phyloP scores from a whole-genome alignment of 768 basidiomycete genomes.

The Boletus huronensis region DNA sequence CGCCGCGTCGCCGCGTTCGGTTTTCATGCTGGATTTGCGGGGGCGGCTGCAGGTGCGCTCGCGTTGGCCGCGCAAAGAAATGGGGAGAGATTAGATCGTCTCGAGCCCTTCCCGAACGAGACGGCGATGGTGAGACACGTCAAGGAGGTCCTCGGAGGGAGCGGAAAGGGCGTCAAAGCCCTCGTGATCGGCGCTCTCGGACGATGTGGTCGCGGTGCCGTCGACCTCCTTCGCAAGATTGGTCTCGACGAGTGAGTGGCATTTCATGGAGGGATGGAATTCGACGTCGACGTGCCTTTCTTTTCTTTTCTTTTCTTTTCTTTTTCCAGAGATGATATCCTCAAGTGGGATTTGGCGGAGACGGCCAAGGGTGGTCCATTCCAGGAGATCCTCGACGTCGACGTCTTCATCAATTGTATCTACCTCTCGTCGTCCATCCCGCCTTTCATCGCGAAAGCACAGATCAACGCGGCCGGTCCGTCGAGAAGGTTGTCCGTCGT shows the following conservation, averaged over 20 bases:
- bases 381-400: conserved; percentile 90
- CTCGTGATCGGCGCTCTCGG: conserved; percentile 96
- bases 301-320: too few species aligned
- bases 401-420: conserved; percentile 99
- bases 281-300: background rate
- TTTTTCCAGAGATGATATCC: conserved; percentile 71
- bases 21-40: conserved; percentile 98
- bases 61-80: conserved; percentile 67
- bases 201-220: conserved; percentile 90
- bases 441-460: conserved; percentile 70
- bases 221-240: conserved; percentile 92
- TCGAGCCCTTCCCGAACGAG: conserved; percentile 86
- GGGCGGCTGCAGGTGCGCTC: conserved; percentile 87
- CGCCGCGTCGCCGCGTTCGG: conserved; percentile 97
- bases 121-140: conserved; percentile 76
- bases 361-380: conserved; percentile 97
- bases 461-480: conserved; percentile 68
- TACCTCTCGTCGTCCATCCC: conserved; percentile 87
- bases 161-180: conserved; percentile 72
- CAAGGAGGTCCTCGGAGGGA: conserved; percentile 58
- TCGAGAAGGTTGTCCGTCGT: conserved; percentile 71
- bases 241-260: conserved; percentile 84
- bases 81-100: conserved; percentile 55
- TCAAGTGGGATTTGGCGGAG: conserved; percentile 98
- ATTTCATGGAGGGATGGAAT: background rate